A percentile compares a stretch with the other conserved stretches of the same genome.
Evolutionary conservation across 331 rosid genomes (phyloP).

Genomic region (Phaseolus coccineus): DNA sequence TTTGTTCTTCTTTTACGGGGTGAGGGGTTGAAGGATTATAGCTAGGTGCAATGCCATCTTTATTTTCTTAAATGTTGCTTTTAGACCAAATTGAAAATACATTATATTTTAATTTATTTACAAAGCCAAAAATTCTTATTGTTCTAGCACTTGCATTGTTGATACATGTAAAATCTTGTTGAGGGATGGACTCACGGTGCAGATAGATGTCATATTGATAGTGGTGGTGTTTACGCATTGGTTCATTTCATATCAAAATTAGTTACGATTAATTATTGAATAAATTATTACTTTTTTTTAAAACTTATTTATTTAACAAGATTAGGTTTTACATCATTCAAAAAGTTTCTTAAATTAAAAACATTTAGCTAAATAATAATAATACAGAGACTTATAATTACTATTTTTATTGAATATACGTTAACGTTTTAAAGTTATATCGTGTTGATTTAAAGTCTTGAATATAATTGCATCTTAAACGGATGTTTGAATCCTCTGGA

Average conservation of each 20-base stretch:
- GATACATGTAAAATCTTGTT: background rate
- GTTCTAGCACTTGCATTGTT: background rate
- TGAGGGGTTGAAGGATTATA: background rate
- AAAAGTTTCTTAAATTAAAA: no score
- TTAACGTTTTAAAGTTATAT: background rate
- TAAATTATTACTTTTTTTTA: no score
- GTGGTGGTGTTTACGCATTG: background rate
- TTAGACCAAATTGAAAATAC: background rate
- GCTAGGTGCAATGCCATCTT: conserved; percentile 10
- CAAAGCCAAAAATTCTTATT: background rate
- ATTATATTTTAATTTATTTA: background rate
- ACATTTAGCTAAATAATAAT: no score
- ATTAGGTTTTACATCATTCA: no score
- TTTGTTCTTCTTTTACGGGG: background rate
- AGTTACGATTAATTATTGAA: no score
- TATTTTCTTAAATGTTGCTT: background rate
- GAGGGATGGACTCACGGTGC: background rate
- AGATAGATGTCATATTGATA: background rate
- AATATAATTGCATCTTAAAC: background rate
- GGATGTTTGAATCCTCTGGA: background rate
- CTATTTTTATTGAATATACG: no score
- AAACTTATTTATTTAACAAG: no score
- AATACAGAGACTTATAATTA: no score
- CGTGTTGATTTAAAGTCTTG: background rate
- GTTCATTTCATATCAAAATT: background rate